Percentiles rank a stretch among this genome's conserved stretches.
These are phyloP conservation scores for Bryum argenteum DNA, from an alignment of 225 moss, liverwort and hornwort species.

Conservation along the genomic window DNA sequence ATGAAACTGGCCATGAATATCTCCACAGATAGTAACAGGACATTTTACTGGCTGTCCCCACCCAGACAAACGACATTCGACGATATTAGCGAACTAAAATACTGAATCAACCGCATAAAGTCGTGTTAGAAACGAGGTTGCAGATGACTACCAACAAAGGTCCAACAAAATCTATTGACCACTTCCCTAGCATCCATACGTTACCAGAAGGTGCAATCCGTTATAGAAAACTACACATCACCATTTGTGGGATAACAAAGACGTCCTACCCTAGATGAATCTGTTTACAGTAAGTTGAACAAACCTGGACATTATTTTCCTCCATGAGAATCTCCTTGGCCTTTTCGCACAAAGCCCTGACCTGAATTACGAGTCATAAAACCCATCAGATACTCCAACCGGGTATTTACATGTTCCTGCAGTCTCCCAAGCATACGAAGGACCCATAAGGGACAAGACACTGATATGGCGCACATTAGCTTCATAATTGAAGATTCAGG, in stretches of 20 bases:
- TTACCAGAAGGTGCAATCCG: too few relatives aligned
- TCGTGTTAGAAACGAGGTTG: too few relatives aligned
- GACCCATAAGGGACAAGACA: too few relatives aligned
- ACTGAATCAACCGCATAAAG: too few relatives aligned
- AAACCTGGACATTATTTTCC: slow-evolving; percentile 47
- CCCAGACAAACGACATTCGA: neutral
- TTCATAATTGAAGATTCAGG: too few relatives aligned
- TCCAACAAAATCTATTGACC: too few relatives aligned
- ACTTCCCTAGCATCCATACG: too few relatives aligned
- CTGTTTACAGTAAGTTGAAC: too few relatives aligned
- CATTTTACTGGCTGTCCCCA: slow-evolving; percentile 43
- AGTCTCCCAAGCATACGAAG: neutral
- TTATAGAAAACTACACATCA: too few relatives aligned
- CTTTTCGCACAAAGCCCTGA: slow-evolving; percentile 41
- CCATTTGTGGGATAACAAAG: too few relatives aligned
- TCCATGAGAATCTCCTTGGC: slow-evolving; percentile 49
- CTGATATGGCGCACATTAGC: too few relatives aligned
- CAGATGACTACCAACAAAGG: too few relatives aligned
- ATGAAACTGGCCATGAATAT: slow-evolving; percentile 41
- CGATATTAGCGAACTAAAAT: neutral
- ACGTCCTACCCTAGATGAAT: neutral
- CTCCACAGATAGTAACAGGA: slow-evolving; percentile 40
- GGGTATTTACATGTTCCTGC: neutral
- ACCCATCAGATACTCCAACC: neutral
- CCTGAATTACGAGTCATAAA: slow-evolving; percentile 7